Percentiles rank a stretch among this genome's conserved stretches.
These are phyloP conservation scores for Agrocybe praecox DNA, from an alignment of 768 basidiomycete species.

Conservation along the genomic window DNA sequence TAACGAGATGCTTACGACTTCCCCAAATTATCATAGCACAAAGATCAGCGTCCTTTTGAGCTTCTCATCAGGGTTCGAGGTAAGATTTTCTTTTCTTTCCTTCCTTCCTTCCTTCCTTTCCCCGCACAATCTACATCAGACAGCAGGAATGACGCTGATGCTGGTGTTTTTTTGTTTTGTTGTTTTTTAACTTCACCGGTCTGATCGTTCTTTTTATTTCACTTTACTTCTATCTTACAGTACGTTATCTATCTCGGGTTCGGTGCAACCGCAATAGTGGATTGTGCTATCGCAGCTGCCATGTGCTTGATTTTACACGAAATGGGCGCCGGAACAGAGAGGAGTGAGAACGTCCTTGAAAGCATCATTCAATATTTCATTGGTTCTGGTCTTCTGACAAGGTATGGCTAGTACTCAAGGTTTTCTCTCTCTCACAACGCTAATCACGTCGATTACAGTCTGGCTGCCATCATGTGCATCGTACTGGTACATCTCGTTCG, in stretches of 20 bases:
- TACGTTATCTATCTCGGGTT: conserved; percentile 34
- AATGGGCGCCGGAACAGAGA: conserved; percentile 23
- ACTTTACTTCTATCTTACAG: too few relatives aligned
- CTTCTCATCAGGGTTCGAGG: conserved; percentile 22
- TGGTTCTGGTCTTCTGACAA: conserved; percentile 32
- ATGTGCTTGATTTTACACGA: conserved; percentile 34
- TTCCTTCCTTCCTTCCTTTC: neutral
- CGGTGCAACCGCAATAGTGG: conserved; percentile 29
- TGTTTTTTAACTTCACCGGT: too few relatives aligned
- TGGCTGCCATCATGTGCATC: conserved; percentile 30
- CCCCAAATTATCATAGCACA: conserved; percentile 6
- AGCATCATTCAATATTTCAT: conserved; percentile 32
- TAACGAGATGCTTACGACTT: neutral
- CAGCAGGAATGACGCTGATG: neutral
- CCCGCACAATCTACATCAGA: too few relatives aligned
- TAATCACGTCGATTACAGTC: conserved; percentile 12
- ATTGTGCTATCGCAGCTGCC: conserved; percentile 29
- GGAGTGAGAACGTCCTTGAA: conserved; percentile 27
- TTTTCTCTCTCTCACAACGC: neutral
- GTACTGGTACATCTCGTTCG: conserved; percentile 23
- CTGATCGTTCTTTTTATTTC: neutral
- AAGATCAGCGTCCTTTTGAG: conserved; percentile 16
- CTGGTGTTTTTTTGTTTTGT: neutral
- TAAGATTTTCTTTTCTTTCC: conserved; percentile 1
- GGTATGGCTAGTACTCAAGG: too few relatives aligned